phyloP scores from a whole-genome alignment of 257 asterid species.

The Nicotiana sylvestris region DNA sequence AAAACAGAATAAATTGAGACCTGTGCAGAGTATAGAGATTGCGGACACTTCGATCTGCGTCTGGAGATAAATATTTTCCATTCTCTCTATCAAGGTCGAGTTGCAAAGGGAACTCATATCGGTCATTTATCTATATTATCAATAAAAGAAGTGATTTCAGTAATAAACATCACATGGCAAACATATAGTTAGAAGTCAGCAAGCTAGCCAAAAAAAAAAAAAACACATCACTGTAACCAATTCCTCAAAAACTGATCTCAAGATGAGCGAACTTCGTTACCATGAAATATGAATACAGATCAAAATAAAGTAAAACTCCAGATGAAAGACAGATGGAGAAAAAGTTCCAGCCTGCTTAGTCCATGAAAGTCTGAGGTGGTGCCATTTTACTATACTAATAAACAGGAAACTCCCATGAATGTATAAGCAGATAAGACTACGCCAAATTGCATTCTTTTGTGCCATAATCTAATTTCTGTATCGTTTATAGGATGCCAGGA shows the following conservation, averaged over 20 bases:
- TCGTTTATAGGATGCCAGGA: constrained; percentile 5
- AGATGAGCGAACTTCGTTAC: not conserved
- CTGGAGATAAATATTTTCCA: constrained; percentile 80
- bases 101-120: constrained; percentile 89
- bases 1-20: constrained; percentile 33
- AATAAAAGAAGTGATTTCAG: not conserved
- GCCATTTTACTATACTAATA: not conserved
- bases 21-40: constrained; percentile 87
- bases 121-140: constrained; percentile 72
- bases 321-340: constrained; percentile 4
- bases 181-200: not conserved
- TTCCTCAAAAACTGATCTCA: not conserved
- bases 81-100: constrained; percentile 88
- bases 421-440: not conserved
- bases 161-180: not conserved
- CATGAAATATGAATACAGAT: not conserved
- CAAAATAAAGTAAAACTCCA: not conserved
- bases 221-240: not conserved
- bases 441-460: not conserved
- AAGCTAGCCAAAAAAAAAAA: not conserved
- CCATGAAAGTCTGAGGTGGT: not conserved
- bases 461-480: not conserved
- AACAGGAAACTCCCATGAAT: not conserved
- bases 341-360: not conserved
- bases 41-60: constrained; percentile 74